Percentiles rank a stretch among this genome's conserved stretches.
Evolutionary conservation across 306 rosid species (phyloP).

Genomic region (Ormosia emarginata): DNA sequence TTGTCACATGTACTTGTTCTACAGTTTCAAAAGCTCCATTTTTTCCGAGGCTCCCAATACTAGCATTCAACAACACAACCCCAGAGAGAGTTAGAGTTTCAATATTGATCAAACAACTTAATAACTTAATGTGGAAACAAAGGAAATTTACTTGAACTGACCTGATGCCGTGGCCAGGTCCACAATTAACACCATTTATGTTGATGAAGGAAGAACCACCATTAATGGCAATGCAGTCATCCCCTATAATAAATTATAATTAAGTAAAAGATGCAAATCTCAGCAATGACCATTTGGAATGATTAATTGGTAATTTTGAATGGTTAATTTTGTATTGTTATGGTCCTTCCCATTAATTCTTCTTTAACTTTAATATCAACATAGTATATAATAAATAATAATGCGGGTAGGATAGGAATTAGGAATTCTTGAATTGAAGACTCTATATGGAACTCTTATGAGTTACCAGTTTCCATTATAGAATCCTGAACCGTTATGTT

Average conservation of each 20-base stretch:
- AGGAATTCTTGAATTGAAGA: too few relatives aligned
- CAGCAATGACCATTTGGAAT: too few relatives aligned
- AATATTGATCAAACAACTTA: neutral
- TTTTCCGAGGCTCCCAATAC: conserved; percentile 54
- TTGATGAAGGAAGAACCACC: conserved; percentile 35
- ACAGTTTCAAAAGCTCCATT: conserved; percentile 15
- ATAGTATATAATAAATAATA: too few relatives aligned
- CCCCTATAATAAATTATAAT: conserved; percentile 32
- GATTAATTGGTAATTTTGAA: too few relatives aligned
- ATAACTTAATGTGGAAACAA: neutral
- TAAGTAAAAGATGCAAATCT: neutral
- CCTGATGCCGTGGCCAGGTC: conserved; percentile 70
- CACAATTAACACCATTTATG: conserved; percentile 35
- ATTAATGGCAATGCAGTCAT: conserved; percentile 52
- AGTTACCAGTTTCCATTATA: conserved; percentile 34
- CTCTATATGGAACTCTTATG: neutral
- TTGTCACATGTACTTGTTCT: conserved; percentile 37
- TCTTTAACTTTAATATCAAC: too few relatives aligned
- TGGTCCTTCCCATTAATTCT: too few relatives aligned
- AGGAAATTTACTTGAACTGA: neutral
- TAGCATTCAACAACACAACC: neutral
- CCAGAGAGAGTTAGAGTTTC: neutral
- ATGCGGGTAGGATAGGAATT: too few relatives aligned
- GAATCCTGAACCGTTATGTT: conserved; percentile 16
- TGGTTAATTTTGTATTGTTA: too few relatives aligned